Base-by-base conservation (phyloP, 306 rosid genomes). In the Amphicarpaea edgeworthii region DNA sequence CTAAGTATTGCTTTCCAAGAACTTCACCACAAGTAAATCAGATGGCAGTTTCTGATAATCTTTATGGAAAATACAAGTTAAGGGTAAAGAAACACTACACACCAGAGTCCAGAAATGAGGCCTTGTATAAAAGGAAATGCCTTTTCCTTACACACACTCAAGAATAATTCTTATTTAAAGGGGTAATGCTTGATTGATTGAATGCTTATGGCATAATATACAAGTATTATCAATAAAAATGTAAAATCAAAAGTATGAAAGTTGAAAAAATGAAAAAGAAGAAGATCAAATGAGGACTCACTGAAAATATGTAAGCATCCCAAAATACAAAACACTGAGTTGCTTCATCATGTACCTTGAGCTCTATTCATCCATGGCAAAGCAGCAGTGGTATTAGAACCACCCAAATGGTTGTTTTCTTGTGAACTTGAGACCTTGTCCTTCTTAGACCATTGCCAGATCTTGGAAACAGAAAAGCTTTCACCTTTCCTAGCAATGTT, bases 381-480 rank as follows among this genome's bases (percentile, higher is more conserved):
- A 81, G 79, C 81, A 68, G 83, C 79, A 69, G 68, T 45, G 63
- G 79, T 72, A 66, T 83, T 71, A 70, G 91, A 75, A 85, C 78
- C 72, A 24, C 81, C 81, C 74, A 84, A 34, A 41, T 88, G 87
- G 46, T 81, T 65, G 46, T 81, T 65, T 76, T 84, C 87, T 54
- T 82, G 50, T 50, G 88, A 83, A 82, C 20, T 87, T 77, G 93
- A 82, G 54, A 83, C 85, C 84, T 85, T 90, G 32, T 79, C 92
- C 77, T 94, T 91, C 88, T 62, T 91, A 43, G 97, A 87, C 98
- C 98, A 91, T n/a, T 80, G 83, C 97, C 98, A 94, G 81, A 93
- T 87, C 82, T 93, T 91, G 57, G 98, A 93, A 58, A 91, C 90
- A 77, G 98, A 93, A 79, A 87, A 90, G 83, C 98, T 93, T 47